A percentile compares a stretch with the other conserved stretches of the same genome.
Conservation (phyloP, 495 filamentous ascomycete species). For the Podospora appendiculata region DNA sequence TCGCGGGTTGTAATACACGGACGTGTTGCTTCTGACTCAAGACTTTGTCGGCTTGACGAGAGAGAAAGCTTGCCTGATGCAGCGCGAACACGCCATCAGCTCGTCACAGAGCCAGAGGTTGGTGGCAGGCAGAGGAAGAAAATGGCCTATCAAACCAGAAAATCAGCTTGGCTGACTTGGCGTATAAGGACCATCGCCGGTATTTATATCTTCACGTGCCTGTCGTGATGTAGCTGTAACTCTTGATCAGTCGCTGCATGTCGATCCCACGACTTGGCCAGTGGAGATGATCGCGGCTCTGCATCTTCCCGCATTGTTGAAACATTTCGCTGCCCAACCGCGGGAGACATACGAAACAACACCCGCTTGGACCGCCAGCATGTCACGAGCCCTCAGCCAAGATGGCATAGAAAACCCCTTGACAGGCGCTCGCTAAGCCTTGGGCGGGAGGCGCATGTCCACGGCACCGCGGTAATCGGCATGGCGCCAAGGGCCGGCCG, state of each 20-base stretch:
- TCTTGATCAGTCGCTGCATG: conserved; percentile 2
- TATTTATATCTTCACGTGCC: not conserved
- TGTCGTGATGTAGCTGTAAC: conserved; percentile 8
- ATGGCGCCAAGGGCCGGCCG: not conserved
- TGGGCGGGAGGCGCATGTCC: not conserved
- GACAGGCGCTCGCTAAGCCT: not conserved
- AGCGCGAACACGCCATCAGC: too few relatives aligned
- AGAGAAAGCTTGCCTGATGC: too few relatives aligned
- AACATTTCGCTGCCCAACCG: conserved; percentile 11
- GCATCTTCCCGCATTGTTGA: conserved; percentile 12
- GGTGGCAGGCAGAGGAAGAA: not conserved
- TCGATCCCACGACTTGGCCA: conserved; percentile 11
- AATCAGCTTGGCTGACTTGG: conserved; percentile 3
- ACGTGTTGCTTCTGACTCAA: too few relatives aligned
- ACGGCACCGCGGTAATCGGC: conserved; percentile 1
- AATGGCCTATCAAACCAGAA: not conserved
- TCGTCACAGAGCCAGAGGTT: too few relatives aligned
- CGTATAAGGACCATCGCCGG: not conserved
- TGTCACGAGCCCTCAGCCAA: not conserved
- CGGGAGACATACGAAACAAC: not conserved
- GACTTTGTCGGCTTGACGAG: too few relatives aligned
- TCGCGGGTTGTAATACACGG: too few relatives aligned
- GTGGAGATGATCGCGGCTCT: conserved; percentile 9
- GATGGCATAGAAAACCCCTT: conserved; percentile 7
- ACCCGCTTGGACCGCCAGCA: not conserved